These are phyloP conservation scores for Scutellaria barbata DNA, from an alignment of 257 asterid species.

Conservation along the genomic window DNA sequence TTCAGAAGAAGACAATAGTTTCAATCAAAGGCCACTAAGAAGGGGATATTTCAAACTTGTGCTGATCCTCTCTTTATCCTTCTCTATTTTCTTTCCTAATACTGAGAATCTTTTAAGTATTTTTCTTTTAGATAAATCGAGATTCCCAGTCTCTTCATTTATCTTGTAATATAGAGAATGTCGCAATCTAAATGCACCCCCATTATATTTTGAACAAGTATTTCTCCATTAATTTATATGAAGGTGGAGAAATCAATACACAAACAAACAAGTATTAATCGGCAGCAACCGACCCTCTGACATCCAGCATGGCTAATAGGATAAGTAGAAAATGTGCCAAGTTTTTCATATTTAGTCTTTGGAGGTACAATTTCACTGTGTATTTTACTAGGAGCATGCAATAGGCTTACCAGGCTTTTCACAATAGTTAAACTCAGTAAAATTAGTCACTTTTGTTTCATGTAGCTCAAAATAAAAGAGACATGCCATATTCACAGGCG, in stretches of 20 bases:
- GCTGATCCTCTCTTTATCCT: slow-evolving; percentile 7
- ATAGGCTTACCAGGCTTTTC: no score
- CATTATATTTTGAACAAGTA: not conserved
- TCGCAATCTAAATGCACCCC: no score
- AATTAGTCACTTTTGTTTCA: no score
- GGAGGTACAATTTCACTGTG: no score
- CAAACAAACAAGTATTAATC: no score
- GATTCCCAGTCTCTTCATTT: not conserved
- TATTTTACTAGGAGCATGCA: no score
- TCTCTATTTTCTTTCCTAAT: not conserved
- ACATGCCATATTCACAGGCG: no score
- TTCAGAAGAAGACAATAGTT: slow-evolving; percentile 28
- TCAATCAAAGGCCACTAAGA: slow-evolving; percentile 20
- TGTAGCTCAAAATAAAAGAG: no score
- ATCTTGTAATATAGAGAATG: no score
- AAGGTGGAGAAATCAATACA: no score
- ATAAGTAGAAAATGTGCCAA: not conserved
- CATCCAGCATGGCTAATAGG: not conserved
- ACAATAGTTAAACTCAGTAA: no score
- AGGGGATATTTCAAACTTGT: not conserved
- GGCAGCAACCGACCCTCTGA: not conserved
- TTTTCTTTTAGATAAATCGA: not conserved
- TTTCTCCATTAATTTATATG: not conserved
- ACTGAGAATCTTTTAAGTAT: not conserved
- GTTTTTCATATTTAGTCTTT: no score